phyloP scores from a whole-genome alignment of 495 filamentous ascomycete species.

The Pyrenula aspistea region DNA sequence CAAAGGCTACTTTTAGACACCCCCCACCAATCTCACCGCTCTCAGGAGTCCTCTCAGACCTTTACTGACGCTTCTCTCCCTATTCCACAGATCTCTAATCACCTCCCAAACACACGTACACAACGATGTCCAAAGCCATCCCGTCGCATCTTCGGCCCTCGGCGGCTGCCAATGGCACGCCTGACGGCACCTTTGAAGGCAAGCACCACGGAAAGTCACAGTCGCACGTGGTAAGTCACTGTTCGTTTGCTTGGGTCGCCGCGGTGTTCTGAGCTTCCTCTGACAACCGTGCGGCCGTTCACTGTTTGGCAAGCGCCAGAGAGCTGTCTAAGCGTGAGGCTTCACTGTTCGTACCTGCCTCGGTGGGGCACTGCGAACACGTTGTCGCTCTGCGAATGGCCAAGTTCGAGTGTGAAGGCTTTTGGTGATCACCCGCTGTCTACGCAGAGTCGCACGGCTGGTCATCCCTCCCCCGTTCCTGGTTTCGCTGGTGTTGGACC shows the following conservation, averaged over 20 bases:
- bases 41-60: neutral
- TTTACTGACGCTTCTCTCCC: conserved; percentile 5
- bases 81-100: conserved; percentile 2
- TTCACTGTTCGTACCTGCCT: too few species aligned
- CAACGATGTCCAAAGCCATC: conserved; percentile 61
- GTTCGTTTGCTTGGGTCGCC: conserved; percentile 5
- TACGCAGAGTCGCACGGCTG: neutral
- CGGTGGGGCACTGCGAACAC: too few species aligned
- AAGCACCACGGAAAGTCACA: conserved; percentile 93
- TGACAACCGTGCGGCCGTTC: too few species aligned
- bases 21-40: neutral
- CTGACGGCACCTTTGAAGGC: conserved; percentile 37
- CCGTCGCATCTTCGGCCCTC: conserved; percentile 69
- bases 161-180: conserved; percentile 38
- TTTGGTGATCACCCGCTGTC: too few species aligned
- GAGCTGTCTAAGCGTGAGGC: too few species aligned
- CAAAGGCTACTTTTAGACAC: neutral
- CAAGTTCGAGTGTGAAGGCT: too few species aligned
- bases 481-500: too few species aligned
- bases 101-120: too few species aligned
- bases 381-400: too few species aligned
- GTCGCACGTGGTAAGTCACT: conserved; percentile 80
- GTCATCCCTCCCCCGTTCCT: neutral
- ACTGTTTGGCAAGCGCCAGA: too few species aligned
- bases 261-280: too few species aligned